Percentiles rank a stretch among this genome's conserved stretches.
Conservation (phyloP, 1,284 basidiomycete species). For the Ganoderma multipileum region DNA sequence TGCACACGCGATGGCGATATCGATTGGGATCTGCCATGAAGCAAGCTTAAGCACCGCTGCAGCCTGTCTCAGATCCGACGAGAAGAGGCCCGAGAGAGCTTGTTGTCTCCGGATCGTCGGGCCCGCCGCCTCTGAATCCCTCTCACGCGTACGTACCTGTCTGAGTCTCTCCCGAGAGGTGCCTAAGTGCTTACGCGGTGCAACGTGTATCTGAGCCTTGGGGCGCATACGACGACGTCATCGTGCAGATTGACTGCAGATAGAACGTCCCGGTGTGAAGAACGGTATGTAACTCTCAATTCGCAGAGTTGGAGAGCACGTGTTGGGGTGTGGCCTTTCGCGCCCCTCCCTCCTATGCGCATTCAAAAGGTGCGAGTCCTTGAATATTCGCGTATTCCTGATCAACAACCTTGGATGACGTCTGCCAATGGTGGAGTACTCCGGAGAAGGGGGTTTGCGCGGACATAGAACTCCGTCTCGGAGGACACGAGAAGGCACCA, state of each 20-base stretch:
- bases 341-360: background rate
- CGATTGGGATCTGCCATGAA: background rate
- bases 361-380: background rate
- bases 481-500: background rate
- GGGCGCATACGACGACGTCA: background rate
- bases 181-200: background rate
- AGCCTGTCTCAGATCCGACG: background rate
- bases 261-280: background rate
- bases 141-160: background rate
- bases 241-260: background rate
- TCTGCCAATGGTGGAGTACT: background rate
- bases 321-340: background rate
- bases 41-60: no score
- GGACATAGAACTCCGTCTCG: background rate
- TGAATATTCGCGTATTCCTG: background rate
- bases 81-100: background rate
- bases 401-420: background rate
- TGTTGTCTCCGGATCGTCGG: constrained; percentile 1
- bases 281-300: background rate
- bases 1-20: background rate
- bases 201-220: background rate
- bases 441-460: background rate
- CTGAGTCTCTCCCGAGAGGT: background rate
- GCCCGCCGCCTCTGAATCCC: background rate
- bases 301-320: background rate